Evolutionary conservation across 2,329 filamentous ascomycete genomes (phyloP), one percentile per base, ranked within the genome.

Genomic region (Pseudonectria foliicola): DNA sequence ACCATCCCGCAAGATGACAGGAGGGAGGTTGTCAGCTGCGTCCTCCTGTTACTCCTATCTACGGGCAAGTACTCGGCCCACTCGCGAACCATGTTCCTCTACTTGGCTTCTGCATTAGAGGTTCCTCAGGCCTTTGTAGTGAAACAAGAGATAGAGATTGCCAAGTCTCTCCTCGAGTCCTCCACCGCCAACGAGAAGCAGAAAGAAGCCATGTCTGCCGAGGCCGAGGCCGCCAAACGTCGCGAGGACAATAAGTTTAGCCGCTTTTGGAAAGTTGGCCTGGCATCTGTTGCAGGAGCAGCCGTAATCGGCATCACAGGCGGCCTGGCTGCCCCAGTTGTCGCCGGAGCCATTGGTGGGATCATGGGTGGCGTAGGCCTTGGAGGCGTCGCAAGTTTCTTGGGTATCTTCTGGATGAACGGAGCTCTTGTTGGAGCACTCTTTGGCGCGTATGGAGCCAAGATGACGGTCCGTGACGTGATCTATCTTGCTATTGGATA

Each of bases 281-380:
- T 95, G 16, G 90, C 89, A 0, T 85, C 84, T 7, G 86, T 93
- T 0, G 88, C 86, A 1, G 90, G 90, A 10, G 90, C 90, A 2
- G 85, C 85, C 0, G 67, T 95, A 2, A 89, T 95, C n/a, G 89
- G 89, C 6, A 75, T 95, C 4, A 95, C 88, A 0, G 89, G 89
- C 13, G 89, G 89, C 2, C 69, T 95, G n/a, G 89, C 89, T 1
- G 88, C 89, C 1, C 89, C 89, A 0, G 68, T 94, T 0, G 82
- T 95, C 11, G 89, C 89, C 4, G 88, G 87, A 4, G 87, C 87
- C 0, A 71, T 95, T 11, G 88, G 88, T 3, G 81, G 82, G 1
- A 70, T 95, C 3, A 85, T 95, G 75, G 85, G 87, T 11, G 85
- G 85, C 1, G 72, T 95, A 2, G 89, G 89, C 0, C 67, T 95